Base-by-base conservation (phyloP, 2,329 filamentous ascomycete species). In the Kalaharituber pfeilii region DNA sequence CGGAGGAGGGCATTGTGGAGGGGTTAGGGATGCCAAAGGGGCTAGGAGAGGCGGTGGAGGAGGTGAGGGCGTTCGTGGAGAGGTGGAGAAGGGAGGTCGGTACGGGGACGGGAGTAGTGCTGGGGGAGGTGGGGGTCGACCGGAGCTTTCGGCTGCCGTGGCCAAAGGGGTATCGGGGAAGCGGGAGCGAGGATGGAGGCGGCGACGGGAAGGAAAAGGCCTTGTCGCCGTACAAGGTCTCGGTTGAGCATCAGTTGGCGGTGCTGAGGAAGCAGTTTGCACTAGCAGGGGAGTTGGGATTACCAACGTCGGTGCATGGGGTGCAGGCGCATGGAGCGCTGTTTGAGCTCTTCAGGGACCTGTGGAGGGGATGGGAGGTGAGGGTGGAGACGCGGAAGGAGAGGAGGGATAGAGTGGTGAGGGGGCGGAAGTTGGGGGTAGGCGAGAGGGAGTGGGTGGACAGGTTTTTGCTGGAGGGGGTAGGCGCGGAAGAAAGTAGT, bases 71-170 rank as follows among this genome's bases (percentile, higher is more conserved):
- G 24, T 13, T 20, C 25, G 13, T 47, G 3, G 59, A 61, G 3
- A 73, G 76, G 24, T 72, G 89, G 1, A 64, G 71, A 15, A 67
- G 70, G 2, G 73, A 81, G 52, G n/a, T n/a, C n/a, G 81, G 80
- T 2, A 64, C 73, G 4, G 82, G 84, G 1, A 47, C n/a, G 15
- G 18, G 18, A 22, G 42, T 47, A 6, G 72, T 89, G 1, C 72
- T 91, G 1, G 85, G 85, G 18, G 85, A 91, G 67, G 75, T 88
- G 26, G 85, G 85, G 1, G 67, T 91, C 15, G 85, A 91, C 67
- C 84, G 82, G 62, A 76, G 77, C 8, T 89, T 88, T 63, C 79
- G 84, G 11, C 75, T 91, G 22, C 85, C 85, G 8, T 53, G 50
- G 22, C 20, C 20, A 18, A 18, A 52, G 0, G 71, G 75, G 60